Evolutionary conservation across 495 filamentous ascomycete genomes (phyloP), one percentile per base, ranked within the genome.

Genomic region (Annulohypoxylon moriforme): DNA sequence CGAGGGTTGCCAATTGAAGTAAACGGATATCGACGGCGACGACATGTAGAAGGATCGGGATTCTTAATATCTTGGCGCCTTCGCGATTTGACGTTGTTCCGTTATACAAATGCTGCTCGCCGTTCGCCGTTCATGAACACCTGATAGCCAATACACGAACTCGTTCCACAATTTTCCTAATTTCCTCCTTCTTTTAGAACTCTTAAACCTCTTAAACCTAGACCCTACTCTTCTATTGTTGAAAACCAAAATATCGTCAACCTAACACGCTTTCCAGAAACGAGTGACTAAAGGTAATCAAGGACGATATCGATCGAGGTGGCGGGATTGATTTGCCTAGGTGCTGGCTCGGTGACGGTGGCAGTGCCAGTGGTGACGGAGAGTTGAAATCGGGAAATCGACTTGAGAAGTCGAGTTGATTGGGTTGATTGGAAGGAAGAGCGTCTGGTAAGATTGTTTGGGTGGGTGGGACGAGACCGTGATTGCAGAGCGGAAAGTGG

Each of bases 211-310:
- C 36, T n/a, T 14, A 25, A 24, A n/a, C n/a, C 33, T 42, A 8
- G 27, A 25, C 33, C 22, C 18, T 38, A 10, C 42, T 49, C 14
- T 69, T 58, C 5, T 18, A 36, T 57, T 56, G 46, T 52, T 29
- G 24, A 52, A 52, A 29, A n/a, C 24, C 47, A 25, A 64, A 64
- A 18, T 59, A 60, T 68, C 53, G 60, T 49, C 60, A 20, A 73
- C 70, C 56, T 60, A 49, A 65, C 64, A 68, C 70, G 71, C 71
- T 73, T 69, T 69, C 71, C 71, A 73, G 71, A 73, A 73, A 73
- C 71, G 71, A 73, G 71, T 69, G 66, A 73, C 71, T 66, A 33
- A 62, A 22, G 46, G 60, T 56, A 60, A 61, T 55, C n/a, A 42
- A 34, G 64, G 46, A 64, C 24, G 44, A 72, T 44, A 60, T 59